phyloP scores from a whole-genome alignment of 1,284 basidiomycete genomes.

The Meira nashicola region DNA sequence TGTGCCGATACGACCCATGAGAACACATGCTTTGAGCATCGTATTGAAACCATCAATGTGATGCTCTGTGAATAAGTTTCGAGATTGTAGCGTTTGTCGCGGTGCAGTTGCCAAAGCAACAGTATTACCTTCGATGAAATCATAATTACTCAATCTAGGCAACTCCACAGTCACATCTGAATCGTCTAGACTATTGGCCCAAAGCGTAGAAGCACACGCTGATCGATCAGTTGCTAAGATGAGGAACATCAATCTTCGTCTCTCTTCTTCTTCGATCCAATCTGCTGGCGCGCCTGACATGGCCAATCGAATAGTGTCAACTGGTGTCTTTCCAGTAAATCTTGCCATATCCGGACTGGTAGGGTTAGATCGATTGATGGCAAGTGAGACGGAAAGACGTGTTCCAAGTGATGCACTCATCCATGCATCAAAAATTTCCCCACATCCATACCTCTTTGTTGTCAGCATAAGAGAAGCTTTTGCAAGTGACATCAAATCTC shows the following conservation, averaged over 20 bases:
- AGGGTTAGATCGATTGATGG: slow-evolving; percentile 1
- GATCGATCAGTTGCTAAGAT: slow-evolving; percentile 21
- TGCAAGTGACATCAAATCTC: slow-evolving; percentile 26
- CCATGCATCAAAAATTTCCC: slow-evolving; percentile 38
- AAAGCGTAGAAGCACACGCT: slow-evolving; percentile 31
- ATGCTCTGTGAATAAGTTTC: slow-evolving; percentile 26
- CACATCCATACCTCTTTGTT: slow-evolving; percentile 32
- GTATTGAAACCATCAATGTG: slow-evolving; percentile 28
- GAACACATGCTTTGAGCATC: slow-evolving; percentile 31
- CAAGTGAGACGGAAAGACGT: not conserved
- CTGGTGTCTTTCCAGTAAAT: not conserved
- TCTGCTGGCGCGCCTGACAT: slow-evolving; percentile 8
- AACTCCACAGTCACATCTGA: slow-evolving; percentile 30
- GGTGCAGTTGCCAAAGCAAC: slow-evolving; percentile 10
- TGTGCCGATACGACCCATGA: slow-evolving; percentile 14
- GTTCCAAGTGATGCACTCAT: slow-evolving; percentile 19
- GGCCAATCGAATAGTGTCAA: slow-evolving; percentile 10
- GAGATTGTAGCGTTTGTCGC: slow-evolving; percentile 30
- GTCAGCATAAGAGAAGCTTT: slow-evolving; percentile 26
- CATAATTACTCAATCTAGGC: slow-evolving; percentile 26
- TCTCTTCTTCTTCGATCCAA: slow-evolving; percentile 20
- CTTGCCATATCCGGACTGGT: not conserved
- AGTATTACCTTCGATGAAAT: slow-evolving; percentile 9
- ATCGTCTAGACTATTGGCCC: slow-evolving; percentile 33
- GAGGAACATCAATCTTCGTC: slow-evolving; percentile 14